These are phyloP conservation scores for Diaporthe humulicola DNA, from an alignment of 2,329 filamentous ascomycete genomes.

Conservation along the genomic window DNA sequence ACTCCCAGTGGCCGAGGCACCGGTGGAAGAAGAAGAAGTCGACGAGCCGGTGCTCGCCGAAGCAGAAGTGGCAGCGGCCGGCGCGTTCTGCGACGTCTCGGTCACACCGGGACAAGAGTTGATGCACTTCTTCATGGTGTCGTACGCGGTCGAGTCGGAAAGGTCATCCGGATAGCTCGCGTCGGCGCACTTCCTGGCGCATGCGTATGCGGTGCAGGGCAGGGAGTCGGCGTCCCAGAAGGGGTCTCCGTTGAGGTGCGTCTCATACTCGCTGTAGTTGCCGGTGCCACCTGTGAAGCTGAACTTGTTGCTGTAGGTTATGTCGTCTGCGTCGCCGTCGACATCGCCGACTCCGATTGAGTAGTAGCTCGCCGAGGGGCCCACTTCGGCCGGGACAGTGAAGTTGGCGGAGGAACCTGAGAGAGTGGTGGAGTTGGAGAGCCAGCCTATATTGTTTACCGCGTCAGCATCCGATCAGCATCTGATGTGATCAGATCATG, in stretches of 20 bases:
- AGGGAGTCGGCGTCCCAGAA: constrained; percentile 24
- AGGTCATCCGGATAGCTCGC: constrained; percentile 21
- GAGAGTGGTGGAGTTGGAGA: constrained; percentile 21
- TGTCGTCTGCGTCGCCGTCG: constrained; percentile 1
- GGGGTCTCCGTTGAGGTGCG: neutral
- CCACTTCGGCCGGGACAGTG: neutral
- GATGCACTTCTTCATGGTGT: constrained; percentile 10
- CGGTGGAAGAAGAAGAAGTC: neutral
- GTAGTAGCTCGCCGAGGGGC: constrained; percentile 15
- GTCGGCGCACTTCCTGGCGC: constrained; percentile 12
- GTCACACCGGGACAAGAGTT: neutral
- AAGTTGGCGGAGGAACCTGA: neutral
- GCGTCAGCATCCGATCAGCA: neutral
- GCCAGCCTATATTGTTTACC: constrained; percentile 3
- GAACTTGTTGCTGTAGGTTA: constrained; percentile 33
- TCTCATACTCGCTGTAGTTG: constrained; percentile 39
- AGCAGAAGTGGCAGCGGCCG: neutral
- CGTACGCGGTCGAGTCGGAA: constrained; percentile 42
- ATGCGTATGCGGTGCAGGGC: neutral
- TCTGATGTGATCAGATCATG: neutral
- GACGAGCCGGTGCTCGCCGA: constrained; percentile 1
- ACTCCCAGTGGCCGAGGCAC: neutral
- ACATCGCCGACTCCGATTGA: constrained; percentile 5
- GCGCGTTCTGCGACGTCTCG: constrained; percentile 4
- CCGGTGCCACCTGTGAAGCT: constrained; percentile 39